phyloP scores from a whole-genome alignment of 306 rosid genomes.

The Astragalus glycyphyllos region DNA sequence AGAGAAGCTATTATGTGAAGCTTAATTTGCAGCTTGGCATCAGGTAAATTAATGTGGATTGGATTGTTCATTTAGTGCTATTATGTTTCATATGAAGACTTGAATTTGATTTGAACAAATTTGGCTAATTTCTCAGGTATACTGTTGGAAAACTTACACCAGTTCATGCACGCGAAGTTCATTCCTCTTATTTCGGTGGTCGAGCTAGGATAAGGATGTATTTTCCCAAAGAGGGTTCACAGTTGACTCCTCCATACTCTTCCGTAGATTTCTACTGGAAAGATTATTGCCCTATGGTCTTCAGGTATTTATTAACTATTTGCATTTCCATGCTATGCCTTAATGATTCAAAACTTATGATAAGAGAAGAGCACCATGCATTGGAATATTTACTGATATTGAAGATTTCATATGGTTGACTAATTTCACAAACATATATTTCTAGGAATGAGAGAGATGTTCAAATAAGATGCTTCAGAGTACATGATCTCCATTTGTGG shows the following conservation, averaged over 20 bases:
- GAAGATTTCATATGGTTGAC: slow-evolving; percentile 10
- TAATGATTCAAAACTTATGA: no score
- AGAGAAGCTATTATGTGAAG: slow-evolving; percentile 52
- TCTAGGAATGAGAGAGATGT: slow-evolving; percentile 99
- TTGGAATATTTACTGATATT: slow-evolving; percentile 40
- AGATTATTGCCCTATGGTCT: slow-evolving; percentile 99
- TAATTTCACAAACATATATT: slow-evolving; percentile 34
- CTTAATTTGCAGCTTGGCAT: slow-evolving; percentile 67
- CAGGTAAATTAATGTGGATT: slow-evolving; percentile 41
- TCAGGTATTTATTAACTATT: slow-evolving; percentile 68
- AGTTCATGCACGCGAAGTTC: slow-evolving; percentile 93
- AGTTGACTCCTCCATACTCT: slow-evolving; percentile 86
- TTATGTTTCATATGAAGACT: slow-evolving; percentile 10
- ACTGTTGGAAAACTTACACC: slow-evolving; percentile 99
- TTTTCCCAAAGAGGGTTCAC: slow-evolving; percentile 88
- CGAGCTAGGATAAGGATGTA: slow-evolving; percentile 93
- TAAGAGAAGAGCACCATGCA: slow-evolving; percentile 30
- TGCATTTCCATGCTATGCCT: slow-evolving; percentile 18
- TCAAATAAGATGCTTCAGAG: slow-evolving; percentile 96
- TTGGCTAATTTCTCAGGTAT: slow-evolving; percentile 71
- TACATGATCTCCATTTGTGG: slow-evolving; percentile 99
- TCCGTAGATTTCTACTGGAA: slow-evolving; percentile 92
- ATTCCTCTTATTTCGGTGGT: slow-evolving; percentile 87
- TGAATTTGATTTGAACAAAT: slow-evolving; percentile 40
- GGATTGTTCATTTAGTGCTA: slow-evolving; percentile 14